Evolutionary conservation across 2,329 filamentous ascomycete species (phyloP), one percentile per base, ranked within the genome.

Genomic region (Ilyonectria sp.): DNA sequence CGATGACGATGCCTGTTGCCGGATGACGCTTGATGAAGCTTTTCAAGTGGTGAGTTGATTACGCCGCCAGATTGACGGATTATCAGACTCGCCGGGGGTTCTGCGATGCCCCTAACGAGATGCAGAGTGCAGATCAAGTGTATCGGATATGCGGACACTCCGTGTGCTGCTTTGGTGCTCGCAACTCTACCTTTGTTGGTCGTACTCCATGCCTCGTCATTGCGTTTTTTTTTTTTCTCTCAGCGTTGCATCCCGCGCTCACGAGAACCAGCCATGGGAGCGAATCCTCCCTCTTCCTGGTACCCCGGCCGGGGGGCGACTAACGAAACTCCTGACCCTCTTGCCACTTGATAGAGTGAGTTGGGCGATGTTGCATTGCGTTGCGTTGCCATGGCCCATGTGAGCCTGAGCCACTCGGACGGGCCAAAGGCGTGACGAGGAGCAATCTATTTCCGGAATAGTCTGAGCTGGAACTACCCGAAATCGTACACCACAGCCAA

Each of bases 21-120:
- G 21, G 21, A 29, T 29, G 11, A 23, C 21, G 35, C 9, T 55
- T 17, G 29, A 21, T 49, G 60, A 55, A 29, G 43, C 52, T 26
- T 63, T 35, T 23, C 52, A 52, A 63, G 52, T 56, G 29, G 23
- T 43, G 43, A 33, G 56, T 43, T 55, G 33, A 63, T 56, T 63
- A 43, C 19, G 46, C n/a, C 46, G 29, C 60, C 52, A 56, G 46
- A 56, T 63, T 54, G 60, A 50, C 53, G 21, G 31, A 29, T 43
- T 49, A 8, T 47, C 50, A 40, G n/a, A 7, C n/a, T n/a, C n/a
- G 15, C 60, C 46, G 17, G 17, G n/a, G 43, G 31, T 62, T 52
- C n/a, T 33, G 49, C 33, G 29, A 33, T 15, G n/a, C 23, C 15
- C 26, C 47, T 19, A 50, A 29, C 26, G 26, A 10, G 26, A 50